Percentiles rank a stretch among this genome's conserved stretches.
Conservation (phyloP, 148 eudicot genomes). For the Polygonum maritimum region DNA sequence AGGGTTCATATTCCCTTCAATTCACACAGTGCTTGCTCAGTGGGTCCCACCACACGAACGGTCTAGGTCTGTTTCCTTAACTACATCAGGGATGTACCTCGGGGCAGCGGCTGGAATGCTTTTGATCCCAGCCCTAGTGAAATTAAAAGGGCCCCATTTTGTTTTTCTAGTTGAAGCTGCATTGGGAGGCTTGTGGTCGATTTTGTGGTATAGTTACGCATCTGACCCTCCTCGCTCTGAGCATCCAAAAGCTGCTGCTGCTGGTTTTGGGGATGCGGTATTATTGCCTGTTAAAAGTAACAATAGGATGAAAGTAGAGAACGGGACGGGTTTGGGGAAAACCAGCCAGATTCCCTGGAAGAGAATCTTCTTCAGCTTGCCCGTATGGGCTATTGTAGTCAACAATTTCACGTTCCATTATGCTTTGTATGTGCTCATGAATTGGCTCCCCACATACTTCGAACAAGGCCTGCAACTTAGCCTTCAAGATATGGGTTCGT, state of each 20-base stretch:
- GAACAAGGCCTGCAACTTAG: constrained; percentile 79
- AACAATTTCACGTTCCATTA: constrained; percentile 94
- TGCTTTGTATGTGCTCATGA: constrained; percentile 90
- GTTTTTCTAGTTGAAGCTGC: constrained; percentile 78
- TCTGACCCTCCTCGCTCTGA: constrained; percentile 69
- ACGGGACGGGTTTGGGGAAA: constrained; percentile 32
- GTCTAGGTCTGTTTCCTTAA: constrained; percentile 85
- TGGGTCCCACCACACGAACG: constrained; percentile 95
- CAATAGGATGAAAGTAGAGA: constrained; percentile 43
- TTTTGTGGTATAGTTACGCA: constrained; percentile 69
- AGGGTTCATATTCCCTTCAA: constrained; percentile 86
- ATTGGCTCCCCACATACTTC: constrained; percentile 93
- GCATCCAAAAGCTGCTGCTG: constrained; percentile 85
- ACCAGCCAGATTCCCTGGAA: constrained; percentile 69
- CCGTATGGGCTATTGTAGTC: constrained; percentile 92
- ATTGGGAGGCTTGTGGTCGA: constrained; percentile 71
- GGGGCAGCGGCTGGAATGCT: constrained; percentile 92
- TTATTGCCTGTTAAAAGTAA: constrained; percentile 53
- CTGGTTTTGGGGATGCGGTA: constrained; percentile 69
- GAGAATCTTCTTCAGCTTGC: constrained; percentile 51
- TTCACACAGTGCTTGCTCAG: constrained; percentile 73
- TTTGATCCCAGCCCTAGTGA: constrained; percentile 68
- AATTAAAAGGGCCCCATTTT: constrained; percentile 57
- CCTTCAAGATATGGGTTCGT: constrained; percentile 94
- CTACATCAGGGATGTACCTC: constrained; percentile 90